These are phyloP conservation scores for Hypsizygus ulmarius DNA, from an alignment of 1,284 basidiomycete species.

Conservation along the genomic window DNA sequence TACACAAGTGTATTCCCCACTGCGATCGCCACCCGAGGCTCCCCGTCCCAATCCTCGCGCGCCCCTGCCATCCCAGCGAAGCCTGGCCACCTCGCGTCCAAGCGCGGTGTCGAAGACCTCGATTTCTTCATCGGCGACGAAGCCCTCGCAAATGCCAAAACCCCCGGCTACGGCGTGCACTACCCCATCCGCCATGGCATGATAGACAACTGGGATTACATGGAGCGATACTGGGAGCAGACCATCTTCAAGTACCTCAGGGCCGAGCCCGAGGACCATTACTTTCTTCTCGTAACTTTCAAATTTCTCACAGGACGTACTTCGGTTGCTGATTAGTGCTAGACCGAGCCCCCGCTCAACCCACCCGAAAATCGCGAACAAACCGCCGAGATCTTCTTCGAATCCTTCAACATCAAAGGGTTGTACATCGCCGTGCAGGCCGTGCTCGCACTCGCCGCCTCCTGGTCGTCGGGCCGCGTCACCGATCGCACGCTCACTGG, in stretches of 20 bases:
- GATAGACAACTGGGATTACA: conserved; percentile 99
- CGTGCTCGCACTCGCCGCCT: conserved; percentile 97
- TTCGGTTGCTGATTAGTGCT: neutral
- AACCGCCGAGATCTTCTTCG: conserved; percentile 99
- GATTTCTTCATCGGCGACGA: conserved; percentile 99
- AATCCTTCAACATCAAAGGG: conserved; percentile 97
- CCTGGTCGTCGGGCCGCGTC: conserved; percentile 94
- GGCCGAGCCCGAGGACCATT: conserved; percentile 98
- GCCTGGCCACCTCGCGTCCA: conserved; percentile 91
- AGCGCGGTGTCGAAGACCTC: conserved; percentile 97
- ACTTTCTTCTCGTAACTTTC: conserved; percentile 86
- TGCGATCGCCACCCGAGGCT: conserved; percentile 87
- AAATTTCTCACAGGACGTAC: neutral
- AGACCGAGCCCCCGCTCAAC: conserved; percentile 99
- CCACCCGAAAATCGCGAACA: conserved; percentile 99
- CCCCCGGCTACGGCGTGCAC: conserved; percentile 86
- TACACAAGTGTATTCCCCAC: conserved; percentile 83
- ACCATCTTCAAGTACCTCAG: conserved; percentile 99
- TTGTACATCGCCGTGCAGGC: conserved; percentile 99
- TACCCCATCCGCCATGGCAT: conserved; percentile 98
- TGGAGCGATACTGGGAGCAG: conserved; percentile 99
- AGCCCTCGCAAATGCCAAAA: conserved; percentile 92
- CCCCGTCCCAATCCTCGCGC: conserved; percentile 59
- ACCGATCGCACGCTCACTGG: conserved; percentile 93
- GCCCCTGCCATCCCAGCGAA: conserved; percentile 80